These are phyloP conservation scores for Taphrina populina DNA, from an alignment of 1,139 yeast species.

Conservation along the genomic window DNA sequence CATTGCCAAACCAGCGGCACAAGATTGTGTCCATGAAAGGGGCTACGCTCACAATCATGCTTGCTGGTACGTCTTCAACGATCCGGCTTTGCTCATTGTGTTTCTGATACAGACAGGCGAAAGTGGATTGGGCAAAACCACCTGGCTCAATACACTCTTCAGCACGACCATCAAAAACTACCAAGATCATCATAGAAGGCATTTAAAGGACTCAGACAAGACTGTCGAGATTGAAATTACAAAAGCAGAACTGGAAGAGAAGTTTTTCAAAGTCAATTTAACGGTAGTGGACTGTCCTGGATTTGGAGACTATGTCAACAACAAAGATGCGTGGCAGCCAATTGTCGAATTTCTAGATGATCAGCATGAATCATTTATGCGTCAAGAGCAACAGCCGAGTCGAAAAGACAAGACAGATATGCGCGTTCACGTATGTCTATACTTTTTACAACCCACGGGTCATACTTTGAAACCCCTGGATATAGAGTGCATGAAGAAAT, in stretches of 20 bases:
- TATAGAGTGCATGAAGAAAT: slow-evolving; percentile 85
- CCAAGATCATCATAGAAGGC: slow-evolving; percentile 65
- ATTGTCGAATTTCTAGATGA: slow-evolving; percentile 92
- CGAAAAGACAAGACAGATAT: slow-evolving; percentile 63
- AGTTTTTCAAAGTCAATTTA: slow-evolving; percentile 67
- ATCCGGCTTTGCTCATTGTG: slow-evolving; percentile 74
- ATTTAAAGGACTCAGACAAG: slow-evolving; percentile 69
- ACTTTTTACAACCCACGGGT: slow-evolving; percentile 94
- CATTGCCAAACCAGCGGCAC: slow-evolving; percentile 89
- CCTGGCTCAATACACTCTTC: slow-evolving; percentile 88
- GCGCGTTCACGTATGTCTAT: slow-evolving; percentile 92
- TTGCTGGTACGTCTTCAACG: slow-evolving; percentile 63
- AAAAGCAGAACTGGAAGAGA: slow-evolving; percentile 89
- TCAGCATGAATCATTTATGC: slow-evolving; percentile 91
- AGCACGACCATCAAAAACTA: slow-evolving; percentile 59
- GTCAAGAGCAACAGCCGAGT: slow-evolving; percentile 92
- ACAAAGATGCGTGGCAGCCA: slow-evolving; percentile 90
- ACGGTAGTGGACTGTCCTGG: slow-evolving; percentile 97
- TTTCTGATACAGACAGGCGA: slow-evolving; percentile 26
- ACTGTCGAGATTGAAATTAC: slow-evolving; percentile 89
- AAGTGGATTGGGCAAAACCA: slow-evolving; percentile 56
- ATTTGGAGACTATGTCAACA: slow-evolving; percentile 93
- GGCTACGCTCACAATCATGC: slow-evolving; percentile 86
- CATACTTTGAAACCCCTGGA: slow-evolving; percentile 92
- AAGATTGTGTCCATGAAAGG: slow-evolving; percentile 87